Evolutionary conservation across 1,284 basidiomycete species (phyloP).

Genomic region (Coniferiporia weirii): DNA sequence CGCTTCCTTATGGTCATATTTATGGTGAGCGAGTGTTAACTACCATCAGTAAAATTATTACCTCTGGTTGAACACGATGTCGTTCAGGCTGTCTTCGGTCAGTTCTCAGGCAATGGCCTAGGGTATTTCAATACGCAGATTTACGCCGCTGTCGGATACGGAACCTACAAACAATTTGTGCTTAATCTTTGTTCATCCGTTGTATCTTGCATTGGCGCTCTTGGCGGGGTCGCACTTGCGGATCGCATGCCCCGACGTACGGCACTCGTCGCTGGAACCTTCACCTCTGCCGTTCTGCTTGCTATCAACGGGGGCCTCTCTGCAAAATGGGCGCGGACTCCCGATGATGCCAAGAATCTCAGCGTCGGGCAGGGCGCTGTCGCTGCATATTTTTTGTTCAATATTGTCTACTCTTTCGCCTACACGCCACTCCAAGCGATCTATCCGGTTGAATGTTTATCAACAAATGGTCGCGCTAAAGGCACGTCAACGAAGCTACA

Average conservation of each 20-base stretch:
- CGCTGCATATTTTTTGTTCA: slow-evolving; percentile 43
- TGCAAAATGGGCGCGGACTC: slow-evolving; percentile 25
- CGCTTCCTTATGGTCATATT: slow-evolving; percentile 44
- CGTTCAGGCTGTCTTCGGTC: slow-evolving; percentile 41
- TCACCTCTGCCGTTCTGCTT: slow-evolving; percentile 24
- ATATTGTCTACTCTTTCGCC: slow-evolving; percentile 42
- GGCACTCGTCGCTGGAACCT: slow-evolving; percentile 24
- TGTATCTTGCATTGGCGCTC: slow-evolving; percentile 45
- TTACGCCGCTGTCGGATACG: slow-evolving; percentile 20
- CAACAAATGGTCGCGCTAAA: slow-evolving; percentile 53
- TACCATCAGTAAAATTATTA: neutral
- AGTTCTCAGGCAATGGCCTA: slow-evolving; percentile 46
- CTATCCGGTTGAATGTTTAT: slow-evolving; percentile 51
- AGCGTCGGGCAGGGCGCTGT: slow-evolving; percentile 32
- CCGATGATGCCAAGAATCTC: slow-evolving; percentile 22
- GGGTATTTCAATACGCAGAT: slow-evolving; percentile 39
- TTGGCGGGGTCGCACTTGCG: slow-evolving; percentile 42
- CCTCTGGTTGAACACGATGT: neutral
- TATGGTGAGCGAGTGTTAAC: slow-evolving; percentile 26
- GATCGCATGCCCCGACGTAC: slow-evolving; percentile 34
- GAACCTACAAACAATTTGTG: slow-evolving; percentile 37
- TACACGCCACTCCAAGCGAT: slow-evolving; percentile 53
- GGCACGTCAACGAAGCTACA: slow-evolving; percentile 26
- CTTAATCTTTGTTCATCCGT: slow-evolving; percentile 53
- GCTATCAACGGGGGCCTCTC: slow-evolving; percentile 27